Evolutionary conservation across 257 asterid genomes (phyloP), one percentile per base, ranked within the genome.

Genomic region (Hygrophila difformis): DNA sequence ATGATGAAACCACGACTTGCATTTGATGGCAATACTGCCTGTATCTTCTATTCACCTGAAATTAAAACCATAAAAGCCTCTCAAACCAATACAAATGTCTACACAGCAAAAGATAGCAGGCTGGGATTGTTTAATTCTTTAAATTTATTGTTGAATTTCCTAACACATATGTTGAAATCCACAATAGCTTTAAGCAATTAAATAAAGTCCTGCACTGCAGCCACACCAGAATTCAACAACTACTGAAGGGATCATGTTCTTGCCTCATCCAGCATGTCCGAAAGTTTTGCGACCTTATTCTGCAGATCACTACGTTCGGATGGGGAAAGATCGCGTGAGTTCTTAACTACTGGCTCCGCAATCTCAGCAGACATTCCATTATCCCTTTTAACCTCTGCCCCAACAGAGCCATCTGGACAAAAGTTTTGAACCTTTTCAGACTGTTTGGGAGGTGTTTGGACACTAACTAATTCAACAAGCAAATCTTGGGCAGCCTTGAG

Each of bases 221-320:
- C n/a, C n/a, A n/a, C n/a, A n/a, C n/a, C n/a, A n/a, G n/a, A n/a
- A n/a, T n/a, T n/a, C 20, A 38, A n/a, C 6, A 37, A 14, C 14
- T 13, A 10, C 29, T 24, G 29, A 2, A 24, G 3, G 6, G 12
- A 15, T 9, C 6, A 5, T 36, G 33, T 5, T 42, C 51, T 47
- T 54, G 79, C 93, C 92, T 80, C 92, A 20, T 76, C 79, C 43
- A 80, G 65, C 77, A 80, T 65, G 26, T 78, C 58, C 34, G 68
- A 62, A 19, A 79, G 81, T 37, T 74, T 72, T 8, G 77, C 61
- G 71, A 77, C 51, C 69, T 79, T 83, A 71, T 67, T 66, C 65
- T 70, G 78, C 44, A 79, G 63, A 39, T 77, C 82, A 17, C 66
- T 68, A 24, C 75, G 65, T 53, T 74, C 80, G 5, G 80, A 46